Base-by-base conservation (phyloP, 2,329 filamentous ascomycete species). In the Aspergillus fijiensis region DNA sequence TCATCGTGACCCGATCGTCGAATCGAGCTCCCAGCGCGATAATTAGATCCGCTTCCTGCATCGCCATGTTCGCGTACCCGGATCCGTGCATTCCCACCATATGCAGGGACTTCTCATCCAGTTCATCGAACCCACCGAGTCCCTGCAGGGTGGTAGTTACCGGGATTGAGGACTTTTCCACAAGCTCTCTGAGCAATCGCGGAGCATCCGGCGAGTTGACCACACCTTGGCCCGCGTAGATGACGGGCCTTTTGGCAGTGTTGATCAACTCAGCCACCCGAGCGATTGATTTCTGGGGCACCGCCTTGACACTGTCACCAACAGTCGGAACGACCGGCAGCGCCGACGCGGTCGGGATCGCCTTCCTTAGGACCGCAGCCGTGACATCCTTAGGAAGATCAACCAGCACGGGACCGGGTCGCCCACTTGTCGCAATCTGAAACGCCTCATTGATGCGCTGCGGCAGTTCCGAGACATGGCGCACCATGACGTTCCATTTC, bases 51-150 rank as follows among this genome's bases (percentile, higher is more conserved):
- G 94, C 91, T 73, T 96, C 89, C 77, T 98, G 93, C 80, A 98
- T 96, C 10, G 94, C 86, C 88, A 96, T 91, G 80, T 98, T 98
- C 71, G 94, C 94, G 71, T 96, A 97, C 4, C 91, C 92, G 3
- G 92, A 89, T 58, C 94, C 94, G 80, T 97, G 92, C 91, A 96
- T 96, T 63, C 94, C 94, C 21, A 97, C 86, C 94, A 98, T 97
- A 79, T 96, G 92, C 49, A 97, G 84, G 47, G 92, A 89, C 83
- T 96, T 96, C 64, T 90, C 85, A 70, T 96, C 90, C 1, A 92
- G 84, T 80, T 97, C 93, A 70, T 97, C 92, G 68, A 89, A 97
- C 11, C 85, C 90, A 63, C 94, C 94, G 3, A 97, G 85, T 62
- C 92, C 93, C 68, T 96, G 92, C 4, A 98, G 87, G 49, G 92